A percentile compares a stretch with the other conserved stretches of the same genome.
Conservation (phyloP, 169 alveolate species). For the Plasmodium knowlesi region DNA sequence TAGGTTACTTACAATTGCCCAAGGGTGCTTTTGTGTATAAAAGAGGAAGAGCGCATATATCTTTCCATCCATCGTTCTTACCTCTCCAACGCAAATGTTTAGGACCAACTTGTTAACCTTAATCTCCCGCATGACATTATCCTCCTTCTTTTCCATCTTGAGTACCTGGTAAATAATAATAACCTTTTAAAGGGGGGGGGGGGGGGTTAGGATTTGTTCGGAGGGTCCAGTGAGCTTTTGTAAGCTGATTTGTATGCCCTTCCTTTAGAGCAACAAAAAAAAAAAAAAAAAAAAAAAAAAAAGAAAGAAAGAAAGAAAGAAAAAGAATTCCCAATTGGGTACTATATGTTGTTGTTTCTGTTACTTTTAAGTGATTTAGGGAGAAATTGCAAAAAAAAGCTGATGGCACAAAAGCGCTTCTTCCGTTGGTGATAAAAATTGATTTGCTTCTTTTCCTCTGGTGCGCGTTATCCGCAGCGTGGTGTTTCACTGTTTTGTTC, state of each 20-base stretch:
- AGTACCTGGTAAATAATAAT: background rate
- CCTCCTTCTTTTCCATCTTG: constrained; percentile 84
- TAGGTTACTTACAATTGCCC: background rate
- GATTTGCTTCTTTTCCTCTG: background rate
- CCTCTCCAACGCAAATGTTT: constrained; percentile 99
- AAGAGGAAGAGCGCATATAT: no score
- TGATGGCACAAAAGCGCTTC: no score
- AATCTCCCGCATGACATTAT: constrained; percentile 98
- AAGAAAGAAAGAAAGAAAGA: background rate
- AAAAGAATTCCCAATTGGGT: background rate
- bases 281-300: background rate
- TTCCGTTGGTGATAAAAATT: no score
- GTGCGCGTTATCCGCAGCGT: background rate
- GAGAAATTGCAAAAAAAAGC: background rate
- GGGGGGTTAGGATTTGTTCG: background rate
- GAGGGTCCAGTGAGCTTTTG: background rate
- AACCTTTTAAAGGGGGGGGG: background rate
- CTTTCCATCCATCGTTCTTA: constrained; percentile 42
- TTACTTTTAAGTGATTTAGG: background rate
- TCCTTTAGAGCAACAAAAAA: background rate
- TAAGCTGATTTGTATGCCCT: background rate
- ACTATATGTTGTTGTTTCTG: background rate
- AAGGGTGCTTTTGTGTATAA: no score
- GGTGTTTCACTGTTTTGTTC: background rate
- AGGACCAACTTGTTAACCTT: constrained; percentile 98